These are phyloP conservation scores for Nelumbo lutea DNA, from an alignment of 164 flowering plant species.

Conservation along the genomic window DNA sequence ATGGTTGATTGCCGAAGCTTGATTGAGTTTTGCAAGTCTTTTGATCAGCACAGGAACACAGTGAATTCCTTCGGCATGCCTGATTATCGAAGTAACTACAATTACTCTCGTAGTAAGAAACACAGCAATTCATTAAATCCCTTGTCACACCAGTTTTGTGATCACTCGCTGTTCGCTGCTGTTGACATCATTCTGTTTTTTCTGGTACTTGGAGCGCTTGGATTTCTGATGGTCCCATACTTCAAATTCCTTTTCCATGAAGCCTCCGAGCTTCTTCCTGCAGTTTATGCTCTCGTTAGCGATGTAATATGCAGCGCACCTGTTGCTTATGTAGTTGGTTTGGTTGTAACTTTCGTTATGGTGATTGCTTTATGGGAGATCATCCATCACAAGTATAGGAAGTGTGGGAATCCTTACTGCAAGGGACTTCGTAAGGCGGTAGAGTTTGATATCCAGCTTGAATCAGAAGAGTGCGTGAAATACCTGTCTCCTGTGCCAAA, in stretches of 20 bases:
- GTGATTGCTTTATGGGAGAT: slow-evolving; percentile 34
- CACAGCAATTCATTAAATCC: slow-evolving; percentile 23
- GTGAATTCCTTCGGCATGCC: slow-evolving; percentile 14
- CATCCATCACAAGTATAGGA: slow-evolving; percentile 29
- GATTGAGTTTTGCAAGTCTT: slow-evolving; percentile 54
- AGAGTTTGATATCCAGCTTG: slow-evolving; percentile 59
- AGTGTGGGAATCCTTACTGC: slow-evolving; percentile 50
- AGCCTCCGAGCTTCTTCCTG: slow-evolving; percentile 29
- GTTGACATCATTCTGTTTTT: slow-evolving; percentile 33
- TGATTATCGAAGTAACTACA: slow-evolving; percentile 16
- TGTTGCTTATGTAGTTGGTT: slow-evolving; percentile 28
- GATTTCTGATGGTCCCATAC: slow-evolving; percentile 32
- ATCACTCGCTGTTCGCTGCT: slow-evolving; percentile 39
- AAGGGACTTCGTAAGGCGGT: slow-evolving; percentile 52
- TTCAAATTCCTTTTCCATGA: slow-evolving; percentile 31
- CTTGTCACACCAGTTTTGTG: slow-evolving; percentile 29
- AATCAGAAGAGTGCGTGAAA: slow-evolving; percentile 54
- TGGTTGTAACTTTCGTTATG: slow-evolving; percentile 18
- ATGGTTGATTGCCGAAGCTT: slow-evolving; percentile 57
- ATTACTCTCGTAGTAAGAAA: slow-evolving; percentile 22
- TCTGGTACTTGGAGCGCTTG: slow-evolving; percentile 32
- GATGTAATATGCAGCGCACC: slow-evolving; percentile 32
- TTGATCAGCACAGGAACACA: slow-evolving; percentile 34
- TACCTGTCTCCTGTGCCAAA: slow-evolving; percentile 28
- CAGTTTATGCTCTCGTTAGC: slow-evolving; percentile 11